phyloP scores from a whole-genome alignment of 441 rosid genomes.

The Gossypium lobatum region DNA sequence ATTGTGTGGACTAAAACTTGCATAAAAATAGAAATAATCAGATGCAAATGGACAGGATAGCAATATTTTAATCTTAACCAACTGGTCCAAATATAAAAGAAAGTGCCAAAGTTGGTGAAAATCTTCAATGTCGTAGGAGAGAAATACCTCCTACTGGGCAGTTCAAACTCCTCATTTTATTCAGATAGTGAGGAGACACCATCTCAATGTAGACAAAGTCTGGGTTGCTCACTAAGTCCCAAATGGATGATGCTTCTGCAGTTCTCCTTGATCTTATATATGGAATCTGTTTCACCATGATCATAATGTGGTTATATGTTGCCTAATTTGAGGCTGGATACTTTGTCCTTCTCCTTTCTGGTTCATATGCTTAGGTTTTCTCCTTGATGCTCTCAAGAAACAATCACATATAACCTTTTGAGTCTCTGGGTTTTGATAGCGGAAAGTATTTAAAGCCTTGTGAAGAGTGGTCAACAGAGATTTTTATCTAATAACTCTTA shows the following conservation, averaged over 20 bases:
- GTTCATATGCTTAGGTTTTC: neutral
- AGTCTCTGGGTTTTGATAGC: neutral
- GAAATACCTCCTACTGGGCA: neutral
- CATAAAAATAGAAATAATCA: neutral
- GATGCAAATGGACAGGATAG: neutral
- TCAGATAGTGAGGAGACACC: neutral
- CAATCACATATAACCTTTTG: neutral
- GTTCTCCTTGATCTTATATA: neutral
- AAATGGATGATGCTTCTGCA: neutral
- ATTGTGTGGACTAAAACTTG: neutral
- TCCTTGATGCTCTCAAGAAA: neutral
- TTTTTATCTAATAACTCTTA: constrained; percentile 4
- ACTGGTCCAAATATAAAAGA: neutral
- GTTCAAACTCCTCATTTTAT: neutral
- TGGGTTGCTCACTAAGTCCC: neutral
- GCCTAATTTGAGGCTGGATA: neutral
- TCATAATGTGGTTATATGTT: too few relatives aligned
- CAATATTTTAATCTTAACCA: neutral
- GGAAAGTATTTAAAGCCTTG: neutral
- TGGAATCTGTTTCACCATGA: neutral
- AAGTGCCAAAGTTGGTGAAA: constrained; percentile 1
- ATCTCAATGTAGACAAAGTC: neutral
- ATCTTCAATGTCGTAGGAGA: neutral
- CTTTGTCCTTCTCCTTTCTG: neutral
- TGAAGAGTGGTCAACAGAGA: neutral